Base-by-base conservation (phyloP, 495 filamentous ascomycete species). In the Collariella sp. region DNA sequence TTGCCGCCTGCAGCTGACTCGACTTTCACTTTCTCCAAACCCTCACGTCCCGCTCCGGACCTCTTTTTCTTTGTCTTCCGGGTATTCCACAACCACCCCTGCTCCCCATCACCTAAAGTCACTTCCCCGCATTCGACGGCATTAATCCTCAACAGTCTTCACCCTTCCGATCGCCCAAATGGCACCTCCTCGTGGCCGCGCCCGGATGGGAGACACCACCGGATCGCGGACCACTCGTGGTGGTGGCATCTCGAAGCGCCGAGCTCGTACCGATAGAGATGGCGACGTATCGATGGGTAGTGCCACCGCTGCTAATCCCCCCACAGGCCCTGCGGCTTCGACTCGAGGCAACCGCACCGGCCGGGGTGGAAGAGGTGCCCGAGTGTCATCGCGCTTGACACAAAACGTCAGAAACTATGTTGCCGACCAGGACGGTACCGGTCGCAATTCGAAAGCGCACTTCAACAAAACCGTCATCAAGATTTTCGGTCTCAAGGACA, bases 211-310 rank as follows among this genome's bases (percentile, higher is more conserved):
- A 19, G 42, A 34, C 29, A 35, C 31, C 9, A 34, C 36, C 5
- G 36, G n/a, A 1, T 19, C 34, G 19, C 36, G 50, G 16, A 18
- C 49, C 18, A 40, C 52, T 13, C 63, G 60, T 7, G 62, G 64
- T 56, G 86, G 85, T 44, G 86, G 87, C 31, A 87, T 91, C 52
- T 77, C 81, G 49, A 94, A 93, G 75, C 81, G 81, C 49, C 76
- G 69, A 18, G 67, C 69, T 6, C 77, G 79, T 45, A 74, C 80
- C 51, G 89, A 94, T 64, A 80, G 79, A 59, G 89, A 94, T 76
- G 89, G 89, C 13, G 89, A 94, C 69, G 73, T 93, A 36, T 78
- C 82, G 31, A 95, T 93, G 89, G 86, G 83, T 66, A 72, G 67
- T 43, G 67, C 71, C 58, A 41, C 0, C 26, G 18, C 29, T 0